A percentile compares a stretch with the other conserved stretches of the same genome.
These are phyloP conservation scores for Coniella lustricola DNA, from an alignment of 2,329 filamentous ascomycete species.

Conservation along the genomic window DNA sequence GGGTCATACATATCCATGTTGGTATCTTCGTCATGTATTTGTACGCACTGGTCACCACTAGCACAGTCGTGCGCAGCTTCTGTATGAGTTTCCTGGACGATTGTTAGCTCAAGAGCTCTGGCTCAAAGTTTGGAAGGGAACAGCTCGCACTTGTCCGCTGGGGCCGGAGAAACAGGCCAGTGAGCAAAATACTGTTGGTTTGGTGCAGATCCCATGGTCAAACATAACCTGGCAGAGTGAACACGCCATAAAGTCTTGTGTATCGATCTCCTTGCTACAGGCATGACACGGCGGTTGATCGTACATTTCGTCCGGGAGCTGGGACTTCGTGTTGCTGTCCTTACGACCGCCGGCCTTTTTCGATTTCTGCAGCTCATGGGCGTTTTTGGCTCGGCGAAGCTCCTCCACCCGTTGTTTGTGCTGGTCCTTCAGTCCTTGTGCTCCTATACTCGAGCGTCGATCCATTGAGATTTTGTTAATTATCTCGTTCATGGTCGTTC, in stretches of 20 bases:
- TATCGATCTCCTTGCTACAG: constrained; percentile 18
- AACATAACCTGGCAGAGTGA: constrained; percentile 23
- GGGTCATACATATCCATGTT: constrained; percentile 17
- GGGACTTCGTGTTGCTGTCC: constrained; percentile 9
- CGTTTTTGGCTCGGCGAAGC: constrained; percentile 20
- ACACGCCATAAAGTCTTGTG: constrained; percentile 21
- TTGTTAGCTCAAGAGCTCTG: constrained; percentile 1
- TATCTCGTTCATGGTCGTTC: constrained; percentile 22
- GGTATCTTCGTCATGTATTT: constrained; percentile 18
- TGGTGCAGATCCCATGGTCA: constrained; percentile 14
- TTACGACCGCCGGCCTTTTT: constrained; percentile 17
- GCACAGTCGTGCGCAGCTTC: constrained; percentile 21
- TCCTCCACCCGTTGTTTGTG: constrained; percentile 24
- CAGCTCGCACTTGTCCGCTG: background rate
- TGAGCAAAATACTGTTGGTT: constrained; percentile 23
- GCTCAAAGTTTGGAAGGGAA: background rate
- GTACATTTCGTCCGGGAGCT: constrained; percentile 20
- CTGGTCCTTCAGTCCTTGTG: constrained; percentile 21
- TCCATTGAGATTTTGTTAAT: constrained; percentile 21
- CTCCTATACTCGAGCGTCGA: constrained; percentile 18
- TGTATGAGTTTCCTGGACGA: constrained; percentile 19
- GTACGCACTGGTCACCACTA: constrained; percentile 20
- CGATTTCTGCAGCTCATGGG: constrained; percentile 23
- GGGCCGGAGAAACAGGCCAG: constrained; percentile 16
- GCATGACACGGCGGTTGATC: constrained; percentile 22